These are phyloP conservation scores for Botryotinia convoluta DNA, from an alignment of 2,329 filamentous ascomycete species.

Conservation along the genomic window DNA sequence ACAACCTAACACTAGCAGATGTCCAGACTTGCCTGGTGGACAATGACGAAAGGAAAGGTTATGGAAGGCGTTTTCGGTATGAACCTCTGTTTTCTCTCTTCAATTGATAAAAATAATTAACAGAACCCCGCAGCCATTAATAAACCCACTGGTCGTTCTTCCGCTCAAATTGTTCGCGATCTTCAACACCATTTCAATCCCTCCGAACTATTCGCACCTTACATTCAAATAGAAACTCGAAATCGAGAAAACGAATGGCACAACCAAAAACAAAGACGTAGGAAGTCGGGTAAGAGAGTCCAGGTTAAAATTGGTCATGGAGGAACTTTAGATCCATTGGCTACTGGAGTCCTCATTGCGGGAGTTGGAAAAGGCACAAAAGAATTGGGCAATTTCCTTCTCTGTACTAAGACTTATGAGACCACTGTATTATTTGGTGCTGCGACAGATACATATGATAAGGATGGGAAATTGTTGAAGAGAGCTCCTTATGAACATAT, in stretches of 20 bases:
- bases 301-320: slow-evolving; percentile 95
- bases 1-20: slow-evolving; percentile 23
- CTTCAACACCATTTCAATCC: slow-evolving; percentile 81
- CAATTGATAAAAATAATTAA: slow-evolving; percentile 14
- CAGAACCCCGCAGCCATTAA: slow-evolving; percentile 68
- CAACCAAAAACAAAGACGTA: slow-evolving; percentile 55
- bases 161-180: slow-evolving; percentile 85
- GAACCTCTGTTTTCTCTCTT: slow-evolving; percentile 21
- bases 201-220: slow-evolving; percentile 75
- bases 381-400: slow-evolving; percentile 70
- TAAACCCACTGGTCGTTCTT: slow-evolving; percentile 84
- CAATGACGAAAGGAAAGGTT: slow-evolving; percentile 44
- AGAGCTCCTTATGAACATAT: slow-evolving; percentile 76
- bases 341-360: slow-evolving; percentile 86
- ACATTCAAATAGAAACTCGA: slow-evolving; percentile 63
- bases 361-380: slow-evolving; percentile 90
- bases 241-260: slow-evolving; percentile 56
- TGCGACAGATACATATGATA: slow-evolving; percentile 89
- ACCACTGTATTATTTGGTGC: slow-evolving; percentile 85
- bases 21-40: slow-evolving; percentile 30
- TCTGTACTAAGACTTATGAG: slow-evolving; percentile 92
- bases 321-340: slow-evolving; percentile 90
- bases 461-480: slow-evolving; percentile 76
- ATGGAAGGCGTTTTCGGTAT: slow-evolving; percentile 63
- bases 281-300: slow-evolving; percentile 53